Evolutionary conservation across 305 asterid species (phyloP).

Genomic region (Vinca major): DNA sequence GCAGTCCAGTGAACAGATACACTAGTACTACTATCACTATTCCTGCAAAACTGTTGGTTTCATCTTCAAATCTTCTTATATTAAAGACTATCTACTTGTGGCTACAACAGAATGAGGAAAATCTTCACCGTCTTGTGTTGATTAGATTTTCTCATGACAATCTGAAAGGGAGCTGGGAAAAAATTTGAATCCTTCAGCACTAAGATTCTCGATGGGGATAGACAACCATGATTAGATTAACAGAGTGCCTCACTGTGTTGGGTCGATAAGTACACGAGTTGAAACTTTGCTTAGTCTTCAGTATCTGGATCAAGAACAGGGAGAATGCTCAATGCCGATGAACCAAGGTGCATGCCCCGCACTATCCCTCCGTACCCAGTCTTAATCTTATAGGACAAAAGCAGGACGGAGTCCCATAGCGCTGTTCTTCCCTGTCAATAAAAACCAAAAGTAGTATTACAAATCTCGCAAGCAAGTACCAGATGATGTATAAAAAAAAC

Average conservation of each 20-base stretch:
- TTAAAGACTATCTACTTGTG: background rate
- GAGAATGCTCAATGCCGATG: conserved; percentile 74
- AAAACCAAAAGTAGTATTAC: conserved; percentile 1
- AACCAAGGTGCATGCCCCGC: conserved; percentile 85
- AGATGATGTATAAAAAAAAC: background rate
- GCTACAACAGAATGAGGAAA: background rate
- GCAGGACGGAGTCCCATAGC: conserved; percentile 77
- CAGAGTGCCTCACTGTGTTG: background rate
- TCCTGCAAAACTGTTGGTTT: background rate
- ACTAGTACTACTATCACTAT: background rate
- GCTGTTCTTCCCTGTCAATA: conserved; percentile 85
- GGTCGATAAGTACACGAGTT: background rate
- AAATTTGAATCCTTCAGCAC: too few species aligned
- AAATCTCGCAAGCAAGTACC: background rate
- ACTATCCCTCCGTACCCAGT: conserved; percentile 66
- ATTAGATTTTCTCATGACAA: conserved; percentile 2
- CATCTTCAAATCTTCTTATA: background rate
- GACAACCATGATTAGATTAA: background rate
- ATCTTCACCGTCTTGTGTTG: conserved; percentile 1
- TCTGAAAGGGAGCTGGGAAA: background rate
- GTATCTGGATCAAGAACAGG: conserved; percentile 58
- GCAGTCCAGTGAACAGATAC: background rate
- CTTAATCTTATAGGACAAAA: conserved; percentile 63
- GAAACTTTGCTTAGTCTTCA: conserved; percentile 26
- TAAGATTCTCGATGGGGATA: background rate